Conservation (phyloP, 2,329 filamentous ascomycete species). For the Ambrosiella beaveri region DNA sequence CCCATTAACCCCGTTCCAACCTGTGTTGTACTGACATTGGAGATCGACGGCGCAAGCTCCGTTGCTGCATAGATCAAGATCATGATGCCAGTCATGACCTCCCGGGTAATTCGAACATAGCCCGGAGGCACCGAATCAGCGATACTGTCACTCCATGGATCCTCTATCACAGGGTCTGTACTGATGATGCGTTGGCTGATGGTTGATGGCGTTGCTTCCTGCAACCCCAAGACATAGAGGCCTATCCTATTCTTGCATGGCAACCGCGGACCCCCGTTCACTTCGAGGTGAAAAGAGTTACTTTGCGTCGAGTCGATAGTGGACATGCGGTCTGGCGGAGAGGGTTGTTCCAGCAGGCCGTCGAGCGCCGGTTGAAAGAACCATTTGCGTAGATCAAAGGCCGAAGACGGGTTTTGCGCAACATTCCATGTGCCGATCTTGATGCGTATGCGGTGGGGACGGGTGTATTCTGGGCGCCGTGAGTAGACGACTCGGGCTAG, state of each 20-base stretch:
- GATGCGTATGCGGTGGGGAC: conserved; percentile 56
- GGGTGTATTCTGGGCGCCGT: conserved; percentile 62
- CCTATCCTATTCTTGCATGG: conserved; percentile 33
- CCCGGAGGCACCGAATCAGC: conserved; percentile 56
- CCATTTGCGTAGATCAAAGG: conserved; percentile 78
- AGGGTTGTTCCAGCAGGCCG: conserved; percentile 14
- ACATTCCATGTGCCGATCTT: conserved; percentile 96
- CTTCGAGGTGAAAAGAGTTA: conserved; percentile 9
- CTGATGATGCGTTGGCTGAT: conserved; percentile 63
- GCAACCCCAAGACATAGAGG: conserved; percentile 76
- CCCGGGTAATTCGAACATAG: conserved; percentile 59
- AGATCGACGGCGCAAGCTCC: conserved; percentile 54
- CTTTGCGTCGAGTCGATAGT: conserved; percentile 3
- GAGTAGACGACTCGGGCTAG: conserved; percentile 52
- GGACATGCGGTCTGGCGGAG: conserved; percentile 2
- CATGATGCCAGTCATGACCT: conserved; percentile 74
- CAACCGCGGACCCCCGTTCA: conserved; percentile 6
- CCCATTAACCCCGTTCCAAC: conserved; percentile 83
- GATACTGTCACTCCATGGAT: conserved; percentile 67
- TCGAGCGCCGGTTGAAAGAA: conserved; percentile 41
- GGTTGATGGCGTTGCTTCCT: conserved; percentile 80
- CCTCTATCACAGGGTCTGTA: conserved; percentile 50
- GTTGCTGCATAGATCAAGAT: conserved; percentile 75
- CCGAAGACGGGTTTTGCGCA: conserved; percentile 64
- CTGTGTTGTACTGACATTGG: conserved; percentile 62